A percentile compares a stretch with the other conserved stretches of the same genome.
Evolutionary conservation across 2,329 filamentous ascomycete species (phyloP).

Genomic region (Reticulascus tulasneorum): DNA sequence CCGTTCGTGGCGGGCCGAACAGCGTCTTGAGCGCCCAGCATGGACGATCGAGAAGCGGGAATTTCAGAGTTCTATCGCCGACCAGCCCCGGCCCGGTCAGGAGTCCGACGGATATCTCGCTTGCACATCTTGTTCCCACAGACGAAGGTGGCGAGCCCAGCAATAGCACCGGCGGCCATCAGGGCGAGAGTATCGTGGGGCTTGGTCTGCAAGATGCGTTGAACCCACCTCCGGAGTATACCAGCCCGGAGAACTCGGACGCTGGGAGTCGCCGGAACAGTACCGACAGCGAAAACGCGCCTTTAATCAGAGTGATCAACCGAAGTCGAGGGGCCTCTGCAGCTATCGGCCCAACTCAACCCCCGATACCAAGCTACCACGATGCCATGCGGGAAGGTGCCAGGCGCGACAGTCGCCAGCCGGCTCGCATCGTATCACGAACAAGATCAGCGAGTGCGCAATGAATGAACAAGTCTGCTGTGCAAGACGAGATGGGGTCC

Average conservation of each 20-base stretch:
- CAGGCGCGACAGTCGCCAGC: slow-evolving; percentile 34
- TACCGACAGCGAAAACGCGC: slow-evolving; percentile 52
- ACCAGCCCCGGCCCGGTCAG: slow-evolving; percentile 85
- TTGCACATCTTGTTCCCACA: slow-evolving; percentile 73
- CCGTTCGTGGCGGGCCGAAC: slow-evolving; percentile 22
- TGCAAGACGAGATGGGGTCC: slow-evolving; percentile 12
- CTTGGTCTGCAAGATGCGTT: slow-evolving; percentile 51
- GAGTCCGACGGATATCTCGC: slow-evolving; percentile 92
- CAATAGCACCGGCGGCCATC: slow-evolving; percentile 19
- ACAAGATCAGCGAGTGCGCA: slow-evolving; percentile 16
- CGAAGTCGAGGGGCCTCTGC: slow-evolving; percentile 49
- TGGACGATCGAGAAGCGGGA: slow-evolving; percentile 71
- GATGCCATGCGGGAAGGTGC: slow-evolving; percentile 62
- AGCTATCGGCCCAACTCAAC: slow-evolving; percentile 28
- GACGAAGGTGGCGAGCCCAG: slow-evolving; percentile 68
- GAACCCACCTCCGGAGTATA: slow-evolving; percentile 68
- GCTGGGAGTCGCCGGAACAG: slow-evolving; percentile 53
- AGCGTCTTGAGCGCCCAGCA: slow-evolving; percentile 59
- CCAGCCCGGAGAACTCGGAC: slow-evolving; percentile 60
- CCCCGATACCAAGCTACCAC: slow-evolving; percentile 80
- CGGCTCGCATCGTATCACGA: slow-evolving; percentile 10
- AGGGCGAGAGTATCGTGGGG: slow-evolving; percentile 30
- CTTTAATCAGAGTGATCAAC: slow-evolving; percentile 47
- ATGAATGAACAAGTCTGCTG: slow-evolving; percentile 12
- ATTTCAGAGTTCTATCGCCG: slow-evolving; percentile 69